These are phyloP conservation scores for Trifolium dubium DNA, from an alignment of 306 rosid genomes.

Conservation along the genomic window DNA sequence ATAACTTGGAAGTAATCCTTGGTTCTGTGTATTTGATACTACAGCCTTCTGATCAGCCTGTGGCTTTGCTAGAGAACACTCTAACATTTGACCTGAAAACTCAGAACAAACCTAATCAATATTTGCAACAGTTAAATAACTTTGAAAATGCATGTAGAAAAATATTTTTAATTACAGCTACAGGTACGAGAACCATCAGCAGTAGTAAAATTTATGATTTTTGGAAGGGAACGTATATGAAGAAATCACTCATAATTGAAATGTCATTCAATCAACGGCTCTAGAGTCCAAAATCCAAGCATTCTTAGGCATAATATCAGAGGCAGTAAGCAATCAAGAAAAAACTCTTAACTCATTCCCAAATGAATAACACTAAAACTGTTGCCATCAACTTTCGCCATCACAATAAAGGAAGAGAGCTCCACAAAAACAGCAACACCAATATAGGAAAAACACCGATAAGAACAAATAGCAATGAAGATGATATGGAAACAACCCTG, in stretches of 20 bases:
- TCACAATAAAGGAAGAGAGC: no score
- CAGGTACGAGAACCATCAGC: not conserved
- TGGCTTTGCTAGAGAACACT: slow-evolving; percentile 97
- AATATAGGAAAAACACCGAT: no score
- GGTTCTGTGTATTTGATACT: slow-evolving; percentile 64
- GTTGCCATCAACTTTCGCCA: no score
- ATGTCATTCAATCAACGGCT: not conserved
- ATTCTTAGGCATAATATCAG: no score
- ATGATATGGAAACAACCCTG: no score
- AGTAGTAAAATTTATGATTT: not conserved
- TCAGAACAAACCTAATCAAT: slow-evolving; percentile 22
- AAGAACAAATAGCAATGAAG: no score
- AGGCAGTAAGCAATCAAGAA: not conserved
- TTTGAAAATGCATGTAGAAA: not conserved
- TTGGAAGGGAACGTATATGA: not conserved
- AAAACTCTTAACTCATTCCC: not conserved
- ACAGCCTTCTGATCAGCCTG: slow-evolving; percentile 87
- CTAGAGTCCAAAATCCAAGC: not conserved
- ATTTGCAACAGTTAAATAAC: slow-evolving; percentile 32
- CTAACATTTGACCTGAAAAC: slow-evolving; percentile 78
- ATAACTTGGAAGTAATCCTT: slow-evolving; percentile 85
- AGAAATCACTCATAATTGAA: no score
- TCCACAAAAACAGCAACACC: no score
- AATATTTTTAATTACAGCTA: no score
- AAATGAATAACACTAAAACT: no score